Evolutionary conservation across 176 grass and related monocot genomes (phyloP), one percentile per base, ranked within the genome.

Genomic region (Olyra latifolia): DNA sequence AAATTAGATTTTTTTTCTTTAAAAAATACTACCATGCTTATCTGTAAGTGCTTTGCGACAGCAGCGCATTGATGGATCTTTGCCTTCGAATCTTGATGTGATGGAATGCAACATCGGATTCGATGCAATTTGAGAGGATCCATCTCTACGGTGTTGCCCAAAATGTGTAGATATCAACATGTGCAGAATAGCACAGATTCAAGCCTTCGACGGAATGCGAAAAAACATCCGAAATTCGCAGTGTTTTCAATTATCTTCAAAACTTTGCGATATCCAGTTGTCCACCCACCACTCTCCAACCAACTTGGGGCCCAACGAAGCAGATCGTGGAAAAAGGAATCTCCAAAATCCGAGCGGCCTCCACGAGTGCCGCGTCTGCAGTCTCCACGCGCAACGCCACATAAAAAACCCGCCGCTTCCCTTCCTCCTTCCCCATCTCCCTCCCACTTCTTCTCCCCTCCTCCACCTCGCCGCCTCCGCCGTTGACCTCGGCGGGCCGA

Each of bases 401-500:
- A 88, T 79, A 74, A 74, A 88, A 40, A 52, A 69, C 75, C 53
- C 53, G 81, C 76, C 75, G 71, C 81, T 24, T 84, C 54, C 13
- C 49, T 44, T 48, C 14, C 47, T 1, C n/a, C 30, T 6, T 3
- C 57, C 10, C 57, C 28, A 44, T 40, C 42, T 30, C 25, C 52
- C 61, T 62, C 23, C 62, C 42, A 40, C 71, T 19, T 67, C 50
- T 43, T 60, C 85, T 17, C 78, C 1, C 28, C n/a, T n/a, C n/a
- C n/a, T n/a, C 68, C 19, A 12, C 41, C 58, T 65, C 40, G 41
- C 74, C 80, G 49, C 52, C 80, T 30, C 68, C 42, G 75, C 62
- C 60, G 69, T 19, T 79, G 68, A 83, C 74, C 68, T 79, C 41
- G 59, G 52, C 48, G 42, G 68, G 29, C 32, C 5, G 32, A 35